These are phyloP conservation scores for Lolium perenne DNA, from an alignment of 176 grass and related monocot genomes.

Conservation along the genomic window DNA sequence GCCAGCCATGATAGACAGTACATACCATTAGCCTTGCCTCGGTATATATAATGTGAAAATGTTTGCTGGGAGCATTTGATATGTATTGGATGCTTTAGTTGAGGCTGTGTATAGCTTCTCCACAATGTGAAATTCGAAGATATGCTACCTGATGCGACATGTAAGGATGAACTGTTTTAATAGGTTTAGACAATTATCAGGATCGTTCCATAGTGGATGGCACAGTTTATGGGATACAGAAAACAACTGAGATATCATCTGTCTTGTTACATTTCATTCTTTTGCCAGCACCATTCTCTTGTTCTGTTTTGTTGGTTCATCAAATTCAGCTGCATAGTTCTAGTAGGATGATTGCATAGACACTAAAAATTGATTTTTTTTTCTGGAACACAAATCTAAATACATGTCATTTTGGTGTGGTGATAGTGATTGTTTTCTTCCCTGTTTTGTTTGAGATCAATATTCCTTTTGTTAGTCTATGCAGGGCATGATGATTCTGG, in stretches of 20 bases:
- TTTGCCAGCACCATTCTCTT: neutral
- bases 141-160: neutral
- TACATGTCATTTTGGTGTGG: neutral
- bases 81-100: no score
- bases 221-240: constrained; percentile 14
- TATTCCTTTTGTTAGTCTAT: constrained; percentile 16
- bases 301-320: neutral
- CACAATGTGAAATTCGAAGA: neutral
- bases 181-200: neutral
- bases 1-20: neutral
- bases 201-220: neutral
- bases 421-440: neutral
- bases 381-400: neutral
- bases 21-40: neutral
- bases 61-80: no score
- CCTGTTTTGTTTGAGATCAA: neutral
- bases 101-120: neutral
- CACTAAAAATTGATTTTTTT: neutral
- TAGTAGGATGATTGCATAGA: neutral
- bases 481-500: constrained; percentile 12
- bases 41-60: neutral
- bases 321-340: constrained; percentile 7
- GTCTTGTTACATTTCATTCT: constrained; percentile 24
- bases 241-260: neutral
- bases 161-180: neutral